Conservation (phyloP, 116 monocot species). For the Cymodocea nodosa region DNA sequence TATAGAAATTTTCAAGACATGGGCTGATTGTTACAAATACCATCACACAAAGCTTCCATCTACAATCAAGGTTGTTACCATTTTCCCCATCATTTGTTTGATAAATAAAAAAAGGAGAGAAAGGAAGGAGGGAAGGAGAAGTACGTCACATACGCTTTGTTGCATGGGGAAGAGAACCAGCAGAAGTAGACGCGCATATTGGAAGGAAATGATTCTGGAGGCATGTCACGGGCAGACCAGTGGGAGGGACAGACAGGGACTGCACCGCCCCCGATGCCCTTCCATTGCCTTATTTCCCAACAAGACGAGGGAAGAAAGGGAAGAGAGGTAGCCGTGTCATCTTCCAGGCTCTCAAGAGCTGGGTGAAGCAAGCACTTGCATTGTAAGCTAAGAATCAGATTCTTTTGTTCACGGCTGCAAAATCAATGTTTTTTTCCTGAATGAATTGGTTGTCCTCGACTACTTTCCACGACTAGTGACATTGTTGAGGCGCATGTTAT, state of each 20-base stretch:
- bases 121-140: not conserved
- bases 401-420: too few relatives aligned
- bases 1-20: too few relatives aligned
- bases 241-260: too few relatives aligned
- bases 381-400: not conserved
- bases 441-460: too few relatives aligned
- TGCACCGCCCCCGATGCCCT: conserved; percentile 9
- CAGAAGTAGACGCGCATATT: not conserved
- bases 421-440: too few relatives aligned
- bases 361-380: not conserved
- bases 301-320: conserved; percentile 4
- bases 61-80: too few relatives aligned
- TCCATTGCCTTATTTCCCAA: not conserved
- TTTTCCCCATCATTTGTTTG: too few relatives aligned
- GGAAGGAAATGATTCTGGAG: conserved; percentile 1
- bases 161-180: not conserved
- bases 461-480: too few relatives aligned
- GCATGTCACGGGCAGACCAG: conserved; percentile 13
- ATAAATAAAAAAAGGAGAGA: too few relatives aligned
- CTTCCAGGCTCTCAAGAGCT: not conserved
- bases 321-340: not conserved
- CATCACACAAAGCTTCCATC: too few relatives aligned
- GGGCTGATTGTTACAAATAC: too few relatives aligned
- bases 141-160: not conserved
- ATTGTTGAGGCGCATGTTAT: too few relatives aligned